Evolutionary conservation across 2,329 filamentous ascomycete species (phyloP), one percentile per base, ranked within the genome.

Genomic region (Trichophyton simii): DNA sequence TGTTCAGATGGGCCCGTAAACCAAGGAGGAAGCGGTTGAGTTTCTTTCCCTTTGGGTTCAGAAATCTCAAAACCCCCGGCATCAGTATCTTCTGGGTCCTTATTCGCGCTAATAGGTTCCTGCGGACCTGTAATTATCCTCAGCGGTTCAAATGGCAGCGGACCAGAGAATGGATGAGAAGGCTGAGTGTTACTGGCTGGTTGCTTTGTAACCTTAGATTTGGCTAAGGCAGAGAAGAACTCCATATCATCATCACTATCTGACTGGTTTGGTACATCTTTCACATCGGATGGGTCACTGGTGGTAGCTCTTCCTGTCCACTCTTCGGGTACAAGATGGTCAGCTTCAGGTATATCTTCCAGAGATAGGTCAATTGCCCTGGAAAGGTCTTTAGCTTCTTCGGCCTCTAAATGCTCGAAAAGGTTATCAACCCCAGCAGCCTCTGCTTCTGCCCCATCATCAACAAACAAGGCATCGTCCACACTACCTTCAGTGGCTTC

Each of bases 281-380:
- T 57, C 58, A 63, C 41, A 61, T 65, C 63, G 34, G 75, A 0
- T 69, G 70, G 11, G 15, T 31, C 22, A 13, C 41, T 38, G 6
- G 34, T 20, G 15, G 9, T 11, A 22, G 34, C 11, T 25, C 25
- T 44, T n/a, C 36, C 11, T 8, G 4, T 15, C 41, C 34, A 25
- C 11, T 58, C 42, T n/a, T 36, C 55, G 7, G 28, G 2, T 1
- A 78, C 73, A 0, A 73, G 68, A 5, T 71, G 69, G 4, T 71
- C 70, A 3, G 76, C 72, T 2, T 78, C 76, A 7, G 74, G 71
- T 7, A 70, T 67, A 38, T 68, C 63, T 66, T 86, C 82, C 42
- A 97, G 75, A 3, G 92, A 97, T 73, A 97, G 79, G 1, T 88
- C 87, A 68, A 97, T 96, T 11, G 92, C 91, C 64, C 81, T 82